A percentile compares a stretch with the other conserved stretches of the same genome.
phyloP scores from a whole-genome alignment of 805 yeast species.

The Ogataea corticis region DNA sequence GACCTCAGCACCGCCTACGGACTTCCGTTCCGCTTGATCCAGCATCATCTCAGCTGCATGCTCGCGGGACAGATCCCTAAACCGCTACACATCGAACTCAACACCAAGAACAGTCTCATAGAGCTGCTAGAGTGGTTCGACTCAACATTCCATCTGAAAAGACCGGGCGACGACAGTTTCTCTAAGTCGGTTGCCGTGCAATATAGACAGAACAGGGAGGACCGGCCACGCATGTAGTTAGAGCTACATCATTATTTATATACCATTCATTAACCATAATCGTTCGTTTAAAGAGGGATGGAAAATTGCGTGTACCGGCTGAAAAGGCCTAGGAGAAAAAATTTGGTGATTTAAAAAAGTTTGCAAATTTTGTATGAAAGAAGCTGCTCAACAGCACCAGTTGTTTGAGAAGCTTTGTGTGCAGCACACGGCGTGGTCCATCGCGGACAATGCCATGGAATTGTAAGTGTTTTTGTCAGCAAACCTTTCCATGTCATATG shows the following conservation, averaged over 20 bases:
- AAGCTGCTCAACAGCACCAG: background rate
- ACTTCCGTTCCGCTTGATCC: slow-evolving; percentile 77
- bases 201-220: slow-evolving; percentile 32
- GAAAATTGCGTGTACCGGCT: slow-evolving; percentile 2
- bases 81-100: slow-evolving; percentile 57
- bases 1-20: slow-evolving; percentile 78
- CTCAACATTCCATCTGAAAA: slow-evolving; percentile 57
- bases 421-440: no score
- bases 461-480: no score
- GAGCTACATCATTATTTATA: background rate
- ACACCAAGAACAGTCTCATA: slow-evolving; percentile 54
- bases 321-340: slow-evolving; percentile 6
- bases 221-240: slow-evolving; percentile 28
- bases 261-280: no score
- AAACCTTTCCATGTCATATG: slow-evolving; percentile 16
- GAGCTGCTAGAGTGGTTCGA: slow-evolving; percentile 87
- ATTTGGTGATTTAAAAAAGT: background rate
- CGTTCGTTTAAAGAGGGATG: background rate
- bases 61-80: slow-evolving; percentile 54
- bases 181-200: slow-evolving; percentile 44
- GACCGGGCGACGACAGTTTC: slow-evolving; percentile 71
- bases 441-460: no score
- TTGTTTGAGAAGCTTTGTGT: no score
- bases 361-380: background rate
- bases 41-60: slow-evolving; percentile 91